These are phyloP conservation scores for Apophysomyces ossiformis DNA, from an alignment of 371 early-diverging fungal species.

Conservation along the genomic window DNA sequence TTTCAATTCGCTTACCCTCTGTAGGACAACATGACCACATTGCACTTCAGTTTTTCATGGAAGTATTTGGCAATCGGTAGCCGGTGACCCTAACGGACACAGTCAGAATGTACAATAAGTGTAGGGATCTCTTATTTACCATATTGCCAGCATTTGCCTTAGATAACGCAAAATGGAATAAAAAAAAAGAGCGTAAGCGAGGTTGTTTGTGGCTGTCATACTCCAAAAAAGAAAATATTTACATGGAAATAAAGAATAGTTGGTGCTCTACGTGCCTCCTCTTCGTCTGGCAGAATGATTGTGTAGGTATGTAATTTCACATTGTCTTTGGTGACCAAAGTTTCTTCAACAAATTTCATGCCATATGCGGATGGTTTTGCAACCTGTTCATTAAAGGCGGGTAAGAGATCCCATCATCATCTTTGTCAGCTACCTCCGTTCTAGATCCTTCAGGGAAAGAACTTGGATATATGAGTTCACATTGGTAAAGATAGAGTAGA, in stretches of 20 bases:
- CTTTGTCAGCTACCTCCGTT: slow-evolving; percentile 49
- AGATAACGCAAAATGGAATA: neutral
- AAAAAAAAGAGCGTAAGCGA: neutral
- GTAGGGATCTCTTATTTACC: slow-evolving; percentile 39
- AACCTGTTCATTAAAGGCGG: slow-evolving; percentile 49
- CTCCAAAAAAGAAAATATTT: slow-evolving; percentile 20
- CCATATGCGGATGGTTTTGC: slow-evolving; percentile 75
- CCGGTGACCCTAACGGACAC: slow-evolving; percentile 74
- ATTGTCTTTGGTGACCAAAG: slow-evolving; percentile 80
- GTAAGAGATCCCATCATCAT: slow-evolving; percentile 2
- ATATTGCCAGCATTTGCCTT: slow-evolving; percentile 95
- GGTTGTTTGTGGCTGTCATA: neutral
- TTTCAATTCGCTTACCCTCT: slow-evolving; percentile 68
- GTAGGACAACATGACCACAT: slow-evolving; percentile 95
- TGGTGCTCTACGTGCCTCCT: slow-evolving; percentile 60
- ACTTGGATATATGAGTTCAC: slow-evolving; percentile 85
- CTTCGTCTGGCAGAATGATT: slow-evolving; percentile 64
- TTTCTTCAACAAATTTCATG: slow-evolving; percentile 73
- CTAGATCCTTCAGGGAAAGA: slow-evolving; percentile 83
- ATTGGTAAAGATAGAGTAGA: slow-evolving; percentile 57
- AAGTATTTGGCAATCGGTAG: slow-evolving; percentile 85
- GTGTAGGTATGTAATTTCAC: slow-evolving; percentile 81
- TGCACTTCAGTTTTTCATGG: slow-evolving; percentile 65
- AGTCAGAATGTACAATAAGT: neutral
- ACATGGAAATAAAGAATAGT: slow-evolving; percentile 90